A percentile compares a stretch with the other conserved stretches of the same genome.
phyloP scores from a whole-genome alignment of 2,329 filamentous ascomycete species.

The Ophiosphaerella narmari region DNA sequence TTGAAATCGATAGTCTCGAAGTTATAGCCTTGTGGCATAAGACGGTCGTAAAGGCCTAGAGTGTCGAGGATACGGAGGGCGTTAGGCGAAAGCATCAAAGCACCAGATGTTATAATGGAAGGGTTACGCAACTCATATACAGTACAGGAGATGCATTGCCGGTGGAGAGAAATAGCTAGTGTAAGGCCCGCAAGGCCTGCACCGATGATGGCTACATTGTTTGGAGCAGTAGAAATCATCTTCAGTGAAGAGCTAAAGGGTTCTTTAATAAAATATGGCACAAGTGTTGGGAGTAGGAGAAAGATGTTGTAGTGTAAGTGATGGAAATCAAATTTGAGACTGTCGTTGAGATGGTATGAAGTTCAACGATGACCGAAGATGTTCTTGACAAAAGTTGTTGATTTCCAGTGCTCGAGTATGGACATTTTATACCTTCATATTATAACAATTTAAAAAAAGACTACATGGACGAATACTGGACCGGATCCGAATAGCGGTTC shows the following conservation, averaged over 20 bases:
- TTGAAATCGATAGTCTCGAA: constrained; percentile 55
- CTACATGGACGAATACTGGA: too few species aligned
- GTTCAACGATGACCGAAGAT: too few species aligned
- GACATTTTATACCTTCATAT: too few species aligned
- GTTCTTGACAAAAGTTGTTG: too few species aligned
- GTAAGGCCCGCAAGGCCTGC: constrained; percentile 58
- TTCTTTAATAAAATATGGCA: neutral
- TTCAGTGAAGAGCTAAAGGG: neutral
- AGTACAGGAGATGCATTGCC: constrained; percentile 54
- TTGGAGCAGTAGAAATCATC: constrained; percentile 12
- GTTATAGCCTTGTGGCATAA: constrained; percentile 53
- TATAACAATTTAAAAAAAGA: too few species aligned
- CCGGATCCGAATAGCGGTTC: neutral
- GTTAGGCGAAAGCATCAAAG: constrained; percentile 58
- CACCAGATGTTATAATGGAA: constrained; percentile 46
- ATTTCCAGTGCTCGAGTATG: too few species aligned
- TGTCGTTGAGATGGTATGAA: too few species aligned
- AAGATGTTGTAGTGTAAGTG: too few species aligned
- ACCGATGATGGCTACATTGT: constrained; percentile 52
- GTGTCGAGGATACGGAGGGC: constrained; percentile 58
- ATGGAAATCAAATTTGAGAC: too few species aligned
- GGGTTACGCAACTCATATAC: constrained; percentile 28
- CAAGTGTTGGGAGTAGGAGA: neutral
- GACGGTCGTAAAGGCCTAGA: constrained; percentile 53
- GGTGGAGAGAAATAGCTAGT: constrained; percentile 60